Evolutionary conservation across 2,329 filamentous ascomycete species (phyloP).

Genomic region (Cryphonectria naterciae): DNA sequence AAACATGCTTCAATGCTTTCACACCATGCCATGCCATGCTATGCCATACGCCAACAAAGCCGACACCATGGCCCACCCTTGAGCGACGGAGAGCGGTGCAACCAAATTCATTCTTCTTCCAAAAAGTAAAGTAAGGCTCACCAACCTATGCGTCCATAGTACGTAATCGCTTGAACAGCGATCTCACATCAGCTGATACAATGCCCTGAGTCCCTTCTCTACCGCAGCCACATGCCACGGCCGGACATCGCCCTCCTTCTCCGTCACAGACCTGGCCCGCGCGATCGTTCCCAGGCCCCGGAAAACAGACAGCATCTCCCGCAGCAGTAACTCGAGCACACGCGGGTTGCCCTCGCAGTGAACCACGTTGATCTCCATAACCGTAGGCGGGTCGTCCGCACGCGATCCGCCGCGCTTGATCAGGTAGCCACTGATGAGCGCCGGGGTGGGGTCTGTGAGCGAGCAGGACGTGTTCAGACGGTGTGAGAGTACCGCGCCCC

Average conservation of each 20-base stretch:
- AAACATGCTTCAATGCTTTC: slow-evolving; percentile 7
- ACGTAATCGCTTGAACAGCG: not conserved
- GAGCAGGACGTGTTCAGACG: slow-evolving; percentile 64
- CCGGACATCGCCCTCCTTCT: slow-evolving; percentile 62
- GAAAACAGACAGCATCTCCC: slow-evolving; percentile 73
- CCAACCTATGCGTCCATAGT: not conserved
- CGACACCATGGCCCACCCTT: not conserved
- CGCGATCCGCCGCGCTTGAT: slow-evolving; percentile 64
- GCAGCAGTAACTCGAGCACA: slow-evolving; percentile 65
- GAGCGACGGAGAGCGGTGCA: not conserved
- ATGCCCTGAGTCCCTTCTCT: slow-evolving; percentile 67
- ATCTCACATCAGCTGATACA: slow-evolving; percentile 66
- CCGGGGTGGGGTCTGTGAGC: slow-evolving; percentile 57
- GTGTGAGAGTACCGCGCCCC: slow-evolving; percentile 73
- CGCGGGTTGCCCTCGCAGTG: slow-evolving; percentile 57
- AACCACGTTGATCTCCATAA: slow-evolving; percentile 69
- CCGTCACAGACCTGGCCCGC: slow-evolving; percentile 65
- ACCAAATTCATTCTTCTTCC: not conserved
- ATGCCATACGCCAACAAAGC: slow-evolving; percentile 16
- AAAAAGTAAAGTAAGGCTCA: not conserved
- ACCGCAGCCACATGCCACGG: slow-evolving; percentile 80
- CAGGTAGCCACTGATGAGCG: slow-evolving; percentile 67
- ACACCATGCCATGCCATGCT: not conserved
- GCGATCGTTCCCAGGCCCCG: slow-evolving; percentile 71
- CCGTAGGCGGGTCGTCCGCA: slow-evolving; percentile 60